Evolutionary conservation across 257 asterid species (phyloP), one percentile per base, ranked within the genome.

Genomic region (Fraxinus americana): DNA sequence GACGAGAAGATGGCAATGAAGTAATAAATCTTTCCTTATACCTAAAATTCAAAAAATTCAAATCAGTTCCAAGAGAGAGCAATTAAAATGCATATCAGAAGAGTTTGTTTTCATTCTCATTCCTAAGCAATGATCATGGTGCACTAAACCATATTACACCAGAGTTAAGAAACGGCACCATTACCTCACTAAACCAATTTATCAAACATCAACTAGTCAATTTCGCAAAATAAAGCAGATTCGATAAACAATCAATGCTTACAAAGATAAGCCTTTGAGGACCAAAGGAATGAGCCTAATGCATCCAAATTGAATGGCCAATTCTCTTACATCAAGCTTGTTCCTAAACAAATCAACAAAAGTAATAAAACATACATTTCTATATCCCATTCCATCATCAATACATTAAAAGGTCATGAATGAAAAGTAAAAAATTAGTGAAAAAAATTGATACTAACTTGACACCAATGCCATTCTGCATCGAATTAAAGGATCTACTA

Each of bases 261-360:
- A 93, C 98, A 78, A 57, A 10, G 97, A 81, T 17, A 96, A 77
- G 73, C 97, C 95, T 78, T 88, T 96, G 80, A 75, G 91, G 57
- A 85, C 97, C 57, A 89, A 85, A 30, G 98, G 98, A 74, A 93
- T 88, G 80, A 96, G 92, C 72, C 98, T 86, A 27, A 96, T 86
- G 30, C 98, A 93, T 39, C 99, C 98, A 73, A 95, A 95, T 79
- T 92, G 99, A 85, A 95, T 90, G 11, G 92, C 97, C 82, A 95
- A 71, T 84, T 94, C 99, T 85, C 97, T 90, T 30, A 90, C 80
- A 83, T 95, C 99, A 83, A 95, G 87, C 82, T 88, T 91, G 83
- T 90, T 95, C 93, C 98, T 95, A 73, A 63, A 63, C 19, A 23
- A 35, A 16, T 50, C 5, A 63, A 30, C 4, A 5, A 34, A 71